Conservation (phyloP, 306 rosid genomes). For the Vicia faba region DNA sequence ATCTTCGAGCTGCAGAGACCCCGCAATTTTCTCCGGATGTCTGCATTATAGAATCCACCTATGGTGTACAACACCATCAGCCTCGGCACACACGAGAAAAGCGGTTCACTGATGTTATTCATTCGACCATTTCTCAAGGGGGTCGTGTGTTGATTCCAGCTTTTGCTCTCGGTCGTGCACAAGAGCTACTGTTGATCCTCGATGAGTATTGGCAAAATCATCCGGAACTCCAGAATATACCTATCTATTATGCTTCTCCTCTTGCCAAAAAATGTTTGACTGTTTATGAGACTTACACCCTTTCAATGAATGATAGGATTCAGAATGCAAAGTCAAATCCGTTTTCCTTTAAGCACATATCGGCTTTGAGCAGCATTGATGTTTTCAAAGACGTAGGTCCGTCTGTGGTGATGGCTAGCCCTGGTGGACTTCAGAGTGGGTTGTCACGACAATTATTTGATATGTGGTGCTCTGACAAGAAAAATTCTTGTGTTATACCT, state of each 20-base stretch:
- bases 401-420: slow-evolving; percentile 98
- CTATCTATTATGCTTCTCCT: slow-evolving; percentile 96
- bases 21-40: slow-evolving; percentile 94
- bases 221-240: slow-evolving; percentile 87
- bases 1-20: slow-evolving; percentile 95
- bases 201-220: slow-evolving; percentile 96
- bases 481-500: slow-evolving; percentile 75
- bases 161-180: slow-evolving; percentile 95
- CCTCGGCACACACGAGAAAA: slow-evolving; percentile 86
- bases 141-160: slow-evolving; percentile 95
- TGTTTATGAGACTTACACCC: slow-evolving; percentile 93
- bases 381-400: slow-evolving; percentile 85
- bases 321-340: slow-evolving; percentile 94
- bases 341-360: slow-evolving; percentile 73
- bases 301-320: slow-evolving; percentile 95
- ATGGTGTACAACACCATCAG: slow-evolving; percentile 94
- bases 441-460: slow-evolving; percentile 87
- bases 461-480: slow-evolving; percentile 93
- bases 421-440: slow-evolving; percentile 88
- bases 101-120: slow-evolving; percentile 88
- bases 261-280: slow-evolving; percentile 89
- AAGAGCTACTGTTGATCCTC: slow-evolving; percentile 89
- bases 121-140: slow-evolving; percentile 86
- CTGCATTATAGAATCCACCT: slow-evolving; percentile 94
- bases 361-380: slow-evolving; percentile 84